A percentile compares a stretch with the other conserved stretches of the same genome.
These are phyloP conservation scores for Fusarium nanum DNA, from an alignment of 2,329 filamentous ascomycete species.

Conservation along the genomic window DNA sequence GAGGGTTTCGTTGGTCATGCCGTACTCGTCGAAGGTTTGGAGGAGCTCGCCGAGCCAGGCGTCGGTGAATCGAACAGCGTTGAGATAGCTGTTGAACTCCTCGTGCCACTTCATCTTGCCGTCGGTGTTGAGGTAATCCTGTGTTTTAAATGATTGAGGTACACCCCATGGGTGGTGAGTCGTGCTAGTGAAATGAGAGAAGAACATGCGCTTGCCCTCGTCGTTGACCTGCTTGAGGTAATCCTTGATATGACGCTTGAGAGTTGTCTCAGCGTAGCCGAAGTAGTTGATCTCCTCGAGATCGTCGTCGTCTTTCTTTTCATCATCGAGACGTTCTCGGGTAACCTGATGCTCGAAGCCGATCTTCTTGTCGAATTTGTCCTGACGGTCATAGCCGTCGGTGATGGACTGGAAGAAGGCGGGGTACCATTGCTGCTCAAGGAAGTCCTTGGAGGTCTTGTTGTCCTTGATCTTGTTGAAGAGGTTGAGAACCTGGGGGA, in stretches of 20 bases:
- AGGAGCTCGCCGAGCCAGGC: constrained; percentile 50
- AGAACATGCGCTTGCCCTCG: constrained; percentile 51
- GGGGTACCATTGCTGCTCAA: constrained; percentile 49
- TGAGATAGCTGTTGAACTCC: constrained; percentile 52
- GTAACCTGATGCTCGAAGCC: constrained; percentile 49
- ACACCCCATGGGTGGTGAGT: constrained; percentile 50
- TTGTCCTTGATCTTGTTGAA: constrained; percentile 49
- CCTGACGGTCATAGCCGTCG: constrained; percentile 51
- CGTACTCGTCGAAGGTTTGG: constrained; percentile 48
- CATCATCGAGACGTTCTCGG: constrained; percentile 45
- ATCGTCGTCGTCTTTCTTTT: constrained; percentile 27
- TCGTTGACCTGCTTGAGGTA: constrained; percentile 46
- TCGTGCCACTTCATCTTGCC: constrained; percentile 46
- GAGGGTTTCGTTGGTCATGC: constrained; percentile 51
- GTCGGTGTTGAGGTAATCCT: constrained; percentile 32
- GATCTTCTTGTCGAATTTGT: constrained; percentile 48
- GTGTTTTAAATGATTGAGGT: constrained; percentile 34
- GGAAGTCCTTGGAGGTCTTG: constrained; percentile 36
- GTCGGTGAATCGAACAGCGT: constrained; percentile 50
- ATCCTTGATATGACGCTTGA: constrained; percentile 49
- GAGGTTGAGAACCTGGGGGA: constrained; percentile 53
- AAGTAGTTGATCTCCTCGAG: constrained; percentile 50
- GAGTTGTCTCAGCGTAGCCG: constrained; percentile 49
- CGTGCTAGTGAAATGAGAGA: constrained; percentile 54
- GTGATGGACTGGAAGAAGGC: constrained; percentile 54